Base-by-base conservation (phyloP, 2,329 filamentous ascomycete species). In the Monilinia aucupariae region DNA sequence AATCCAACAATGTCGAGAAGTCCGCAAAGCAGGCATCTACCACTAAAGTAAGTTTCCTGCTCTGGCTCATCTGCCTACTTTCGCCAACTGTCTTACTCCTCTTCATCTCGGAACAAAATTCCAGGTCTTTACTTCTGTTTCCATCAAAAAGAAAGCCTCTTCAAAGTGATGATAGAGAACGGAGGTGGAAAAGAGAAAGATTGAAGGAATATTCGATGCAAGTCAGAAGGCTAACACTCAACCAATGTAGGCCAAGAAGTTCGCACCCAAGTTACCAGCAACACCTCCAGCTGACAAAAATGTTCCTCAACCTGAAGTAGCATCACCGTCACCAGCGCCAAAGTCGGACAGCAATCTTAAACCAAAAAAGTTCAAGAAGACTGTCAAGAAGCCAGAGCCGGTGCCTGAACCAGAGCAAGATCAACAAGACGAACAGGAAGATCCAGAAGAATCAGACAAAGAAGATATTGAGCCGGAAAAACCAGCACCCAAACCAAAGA, bases 381-480 rank as follows among this genome's bases (percentile, higher is more conserved):
- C 82, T 90, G 82, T 85, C 17, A 68, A 71, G n/a, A 73, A 74
- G 47, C 69, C 75, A 71, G 72, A 70, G 32, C 72, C 71, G 30
- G 73, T 73, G 39, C 70, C 75, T 12, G 39, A 56, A 8, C 20
- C 37, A 3, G 80, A 80, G 64, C 68, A 68, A 34, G 72, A 74
- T 51, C 70, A 75, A 74, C 71, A 70, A n/a, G 71, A 70, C 30
- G 74, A 74, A 27, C 70, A 75, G 7, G 80, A 81, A 63, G 68
- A 70, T 17, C 71, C 72, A 30, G 66, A 76, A 3, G 80, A 82
- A 65, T 68, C 75, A 22, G 74, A 82, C 60, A 83, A 85, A 71
- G 80, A 84, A 5, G 81, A 83, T 48, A 80, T 87, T 71, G 80
- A 83, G 56, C 45, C 45, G 9, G 27, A 56, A 22, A 54, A 54